Base-by-base conservation (phyloP, 257 asterid genomes). In the Petrea volubilis region DNA sequence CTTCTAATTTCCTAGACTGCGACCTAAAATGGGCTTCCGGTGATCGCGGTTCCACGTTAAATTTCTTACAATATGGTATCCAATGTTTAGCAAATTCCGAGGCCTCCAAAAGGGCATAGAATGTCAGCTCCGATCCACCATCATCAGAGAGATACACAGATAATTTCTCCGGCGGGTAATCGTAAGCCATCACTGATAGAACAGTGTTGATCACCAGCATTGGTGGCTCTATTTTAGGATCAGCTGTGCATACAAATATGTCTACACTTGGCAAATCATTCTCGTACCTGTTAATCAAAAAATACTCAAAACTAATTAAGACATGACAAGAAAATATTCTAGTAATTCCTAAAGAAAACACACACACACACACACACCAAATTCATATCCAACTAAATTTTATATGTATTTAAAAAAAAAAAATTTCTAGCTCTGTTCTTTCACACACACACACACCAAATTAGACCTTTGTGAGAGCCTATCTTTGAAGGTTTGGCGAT, bases 231-330 rank as follows among this genome's bases (percentile, higher is more conserved):
- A 87, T 74, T 7, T 13, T 44, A 0, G 94, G 97, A 77, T 92
- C 96, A 23, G 98, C 98, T 0, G 98, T 92, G 84, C 98, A 92
- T 0, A 92, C 97, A 41, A 92, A 92, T 12, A 92, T 49, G 60
- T 90, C 97, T 13, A 92, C 94, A 14, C 85, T 74, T 0, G 96
- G 96, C 80, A 92, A 79, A 23, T 88, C 93, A 66, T 84, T 52
- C 69, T 60, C 89, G 21, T 72, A 82, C 85, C 95, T 86, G 74
- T 41, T 43, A 33, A 56, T 31, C n/a, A n/a, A 18, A 23, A 17
- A 33, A 23, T 3, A 7, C 60, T n/a, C n/a, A n/a, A n/a, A 29
- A 47, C 59, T 17, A 12, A 13, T 46, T n/a, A n/a, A 46, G 15
- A 40, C 5, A 33, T 4, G 7, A 8, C 38, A 33, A 8, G 7